Conservation (phyloP, 257 asterid species). For the Craterostigma plantagineum region DNA sequence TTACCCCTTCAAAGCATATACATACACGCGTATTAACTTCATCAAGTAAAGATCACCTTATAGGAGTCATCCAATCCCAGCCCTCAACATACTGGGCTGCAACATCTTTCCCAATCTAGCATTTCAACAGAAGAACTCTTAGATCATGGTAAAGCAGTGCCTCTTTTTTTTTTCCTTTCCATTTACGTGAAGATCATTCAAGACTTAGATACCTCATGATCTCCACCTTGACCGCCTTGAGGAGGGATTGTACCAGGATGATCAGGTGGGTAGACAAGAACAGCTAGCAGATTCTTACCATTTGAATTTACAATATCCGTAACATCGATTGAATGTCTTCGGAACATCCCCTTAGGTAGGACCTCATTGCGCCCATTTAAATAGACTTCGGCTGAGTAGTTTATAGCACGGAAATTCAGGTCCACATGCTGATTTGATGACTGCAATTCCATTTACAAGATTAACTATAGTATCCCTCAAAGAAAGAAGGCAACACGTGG, state of each 20-base stretch:
- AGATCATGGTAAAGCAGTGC: too few species aligned
- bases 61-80: slow-evolving; percentile 98
- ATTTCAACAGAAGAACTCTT: not conserved
- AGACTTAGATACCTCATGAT: slow-evolving; percentile 71
- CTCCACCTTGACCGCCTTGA: slow-evolving; percentile 97
- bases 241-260: slow-evolving; percentile 94
- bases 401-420: slow-evolving; percentile 75
- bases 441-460: slow-evolving; percentile 31
- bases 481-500: slow-evolving; percentile 1
- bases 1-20: not conserved
- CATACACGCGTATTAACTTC: not conserved
- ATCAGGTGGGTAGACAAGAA: slow-evolving; percentile 89
- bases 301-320: slow-evolving; percentile 39
- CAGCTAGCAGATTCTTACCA: slow-evolving; percentile 74
- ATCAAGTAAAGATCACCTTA: slow-evolving; percentile 29
- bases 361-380: slow-evolving; percentile 73
- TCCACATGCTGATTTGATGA: slow-evolving; percentile 40
- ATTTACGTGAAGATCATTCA: too few species aligned
- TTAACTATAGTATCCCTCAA: slow-evolving; percentile 10
- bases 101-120: slow-evolving; percentile 89
- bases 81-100: slow-evolving; percentile 94
- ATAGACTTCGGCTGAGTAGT: slow-evolving; percentile 85
- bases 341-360: slow-evolving; percentile 95
- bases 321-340: slow-evolving; percentile 69
- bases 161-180: too few species aligned